phyloP scores from a whole-genome alignment of 805 yeast species.

The Pichia californica region DNA sequence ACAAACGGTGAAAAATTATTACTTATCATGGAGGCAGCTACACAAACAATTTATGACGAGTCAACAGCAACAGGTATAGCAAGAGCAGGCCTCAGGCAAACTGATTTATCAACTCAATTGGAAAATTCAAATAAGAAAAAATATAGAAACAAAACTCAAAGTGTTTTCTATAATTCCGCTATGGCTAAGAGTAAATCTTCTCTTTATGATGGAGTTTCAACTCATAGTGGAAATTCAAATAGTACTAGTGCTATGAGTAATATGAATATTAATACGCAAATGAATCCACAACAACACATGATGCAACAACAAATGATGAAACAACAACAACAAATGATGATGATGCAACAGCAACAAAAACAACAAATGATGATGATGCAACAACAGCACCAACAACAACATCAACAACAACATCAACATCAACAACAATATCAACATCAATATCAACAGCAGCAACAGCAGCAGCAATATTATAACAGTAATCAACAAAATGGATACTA shows the following conservation, averaged over 20 bases:
- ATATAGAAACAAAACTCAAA: conserved; percentile 21
- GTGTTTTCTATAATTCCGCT: conserved; percentile 9
- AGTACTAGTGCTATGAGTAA: neutral
- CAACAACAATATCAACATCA: conserved; percentile 3
- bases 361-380: conserved; percentile 1
- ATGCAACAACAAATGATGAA: conserved; percentile 4
- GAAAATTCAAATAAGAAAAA: conserved; percentile 21
- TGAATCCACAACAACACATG: conserved; percentile 3
- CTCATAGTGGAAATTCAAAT: conserved; percentile 7
- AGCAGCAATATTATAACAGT: conserved; percentile 3
- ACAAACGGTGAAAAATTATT: too few species aligned
- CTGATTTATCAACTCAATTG: conserved; percentile 23
- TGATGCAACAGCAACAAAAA: neutral
- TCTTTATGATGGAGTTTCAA: conserved; percentile 9
- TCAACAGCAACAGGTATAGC: conserved; percentile 18
- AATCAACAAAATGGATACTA: neutral
- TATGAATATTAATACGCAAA: neutral
- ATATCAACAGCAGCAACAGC: conserved; percentile 3
- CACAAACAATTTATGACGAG: neutral
- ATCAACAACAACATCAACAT: conserved; percentile 7
- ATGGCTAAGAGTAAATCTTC: conserved; percentile 9
- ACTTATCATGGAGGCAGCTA: neutral
- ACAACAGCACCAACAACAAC: neutral
- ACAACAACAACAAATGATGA: neutral
- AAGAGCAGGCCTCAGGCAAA: conserved; percentile 28